Percentiles rank a stretch among this genome's conserved stretches.
Conservation (phyloP, 352 stramenopile genomes). For the Pythium aquatile region DNA sequence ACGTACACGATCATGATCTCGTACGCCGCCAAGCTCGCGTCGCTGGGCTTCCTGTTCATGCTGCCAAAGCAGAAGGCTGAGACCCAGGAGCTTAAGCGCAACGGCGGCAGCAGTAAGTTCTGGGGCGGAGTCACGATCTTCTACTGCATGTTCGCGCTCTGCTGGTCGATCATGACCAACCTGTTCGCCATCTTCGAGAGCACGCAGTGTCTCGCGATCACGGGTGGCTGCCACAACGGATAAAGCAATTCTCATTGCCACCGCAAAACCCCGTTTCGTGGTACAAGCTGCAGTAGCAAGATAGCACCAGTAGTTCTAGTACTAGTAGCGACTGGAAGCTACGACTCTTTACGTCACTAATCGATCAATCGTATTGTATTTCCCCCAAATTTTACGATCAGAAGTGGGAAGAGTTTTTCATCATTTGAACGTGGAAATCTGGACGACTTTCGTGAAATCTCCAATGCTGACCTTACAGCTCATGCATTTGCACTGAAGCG, state of each 20-base stretch:
- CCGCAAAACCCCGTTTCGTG: no score
- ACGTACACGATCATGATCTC: constrained; percentile 34
- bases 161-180: constrained; percentile 32
- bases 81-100: constrained; percentile 32
- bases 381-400: neutral
- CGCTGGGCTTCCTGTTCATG: constrained; percentile 27
- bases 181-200: constrained; percentile 31
- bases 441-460: no score
- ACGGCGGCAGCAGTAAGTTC: constrained; percentile 24
- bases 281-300: no score
- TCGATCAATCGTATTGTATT: constrained; percentile 1
- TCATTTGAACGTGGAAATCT: no score
- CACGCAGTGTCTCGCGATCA: constrained; percentile 34
- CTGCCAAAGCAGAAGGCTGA: constrained; percentile 32
- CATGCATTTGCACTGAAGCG: no score
- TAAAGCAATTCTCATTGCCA: no score
- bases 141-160: constrained; percentile 29
- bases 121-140: constrained; percentile 23
- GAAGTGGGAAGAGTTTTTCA: no score
- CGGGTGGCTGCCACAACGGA: constrained; percentile 22
- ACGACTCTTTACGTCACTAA: neutral
- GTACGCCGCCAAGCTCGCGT: constrained; percentile 29
- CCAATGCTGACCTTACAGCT: no score
- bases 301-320: neutral
- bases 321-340: neutral